Evolutionary conservation across 345 rosid genomes (phyloP).

Genomic region (Salix koriyanagi): DNA sequence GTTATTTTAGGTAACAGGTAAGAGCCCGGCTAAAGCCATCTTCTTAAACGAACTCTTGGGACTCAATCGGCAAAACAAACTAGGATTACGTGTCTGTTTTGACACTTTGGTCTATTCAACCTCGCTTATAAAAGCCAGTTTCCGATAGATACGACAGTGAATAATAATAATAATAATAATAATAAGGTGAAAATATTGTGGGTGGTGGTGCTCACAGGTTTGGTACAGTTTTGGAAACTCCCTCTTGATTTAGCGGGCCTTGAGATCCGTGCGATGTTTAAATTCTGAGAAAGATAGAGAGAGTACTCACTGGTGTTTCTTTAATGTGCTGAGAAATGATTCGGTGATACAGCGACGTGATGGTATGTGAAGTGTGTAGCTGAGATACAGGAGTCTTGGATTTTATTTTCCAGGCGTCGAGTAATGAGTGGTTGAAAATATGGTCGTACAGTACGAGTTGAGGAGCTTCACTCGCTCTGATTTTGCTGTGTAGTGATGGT

Average conservation of each 20-base stretch:
- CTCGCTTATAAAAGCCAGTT: too few species aligned
- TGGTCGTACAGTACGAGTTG: not conserved
- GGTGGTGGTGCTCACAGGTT: not conserved
- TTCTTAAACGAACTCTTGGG: too few species aligned
- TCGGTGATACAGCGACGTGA: not conserved
- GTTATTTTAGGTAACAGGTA: not conserved
- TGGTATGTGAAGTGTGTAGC: not conserved
- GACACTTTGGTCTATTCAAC: too few species aligned
- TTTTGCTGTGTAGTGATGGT: not conserved
- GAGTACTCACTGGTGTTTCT: not conserved
- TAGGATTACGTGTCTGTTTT: too few species aligned
- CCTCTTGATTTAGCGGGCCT: slow-evolving; percentile 1
- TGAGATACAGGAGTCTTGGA: not conserved
- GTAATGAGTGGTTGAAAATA: not conserved
- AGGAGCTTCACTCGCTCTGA: not conserved
- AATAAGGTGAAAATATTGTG: too few species aligned
- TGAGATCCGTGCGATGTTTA: slow-evolving; percentile 8
- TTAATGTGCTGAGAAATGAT: not conserved
- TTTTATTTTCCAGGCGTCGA: not conserved
- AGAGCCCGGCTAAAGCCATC: too few species aligned
- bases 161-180: too few species aligned
- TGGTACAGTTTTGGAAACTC: not conserved
- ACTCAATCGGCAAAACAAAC: too few species aligned
- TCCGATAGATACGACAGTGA: too few species aligned
- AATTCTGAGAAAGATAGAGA: not conserved